phyloP scores from a whole-genome alignment of 768 basidiomycete species.

The Suillus fuscotomentosus region DNA sequence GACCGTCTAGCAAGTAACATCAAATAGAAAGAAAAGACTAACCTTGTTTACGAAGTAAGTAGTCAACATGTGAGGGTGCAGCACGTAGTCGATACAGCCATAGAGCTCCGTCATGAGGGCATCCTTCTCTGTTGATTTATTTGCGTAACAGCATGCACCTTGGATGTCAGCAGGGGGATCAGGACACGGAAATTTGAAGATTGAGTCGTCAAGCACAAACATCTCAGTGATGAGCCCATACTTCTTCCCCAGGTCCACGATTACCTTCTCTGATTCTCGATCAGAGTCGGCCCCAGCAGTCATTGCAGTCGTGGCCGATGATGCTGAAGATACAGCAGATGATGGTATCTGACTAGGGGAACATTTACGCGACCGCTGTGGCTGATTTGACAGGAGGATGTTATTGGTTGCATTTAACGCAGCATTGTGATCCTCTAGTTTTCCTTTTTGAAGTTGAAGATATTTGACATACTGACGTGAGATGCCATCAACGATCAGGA shows the following conservation, averaged over 20 bases:
- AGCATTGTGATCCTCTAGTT: background rate
- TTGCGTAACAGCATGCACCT: background rate
- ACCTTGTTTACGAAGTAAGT: background rate
- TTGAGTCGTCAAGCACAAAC: background rate
- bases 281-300: background rate
- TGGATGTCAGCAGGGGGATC: background rate
- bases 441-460: background rate
- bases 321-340: background rate
- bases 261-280: background rate
- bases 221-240: background rate
- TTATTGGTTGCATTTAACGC: background rate
- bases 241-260: background rate
- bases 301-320: background rate
- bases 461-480: background rate
- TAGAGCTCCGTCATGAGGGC: background rate
- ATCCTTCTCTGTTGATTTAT: background rate
- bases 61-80: background rate
- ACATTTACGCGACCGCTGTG: background rate
- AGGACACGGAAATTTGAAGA: background rate
- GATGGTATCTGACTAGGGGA: background rate
- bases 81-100: background rate
- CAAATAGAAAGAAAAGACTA: background rate
- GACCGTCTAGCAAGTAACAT: background rate
- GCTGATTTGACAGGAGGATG: background rate
- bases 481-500: background rate